These are phyloP conservation scores for Phytophthora ohioensis DNA, from an alignment of 352 stramenopile species.

Conservation along the genomic window DNA sequence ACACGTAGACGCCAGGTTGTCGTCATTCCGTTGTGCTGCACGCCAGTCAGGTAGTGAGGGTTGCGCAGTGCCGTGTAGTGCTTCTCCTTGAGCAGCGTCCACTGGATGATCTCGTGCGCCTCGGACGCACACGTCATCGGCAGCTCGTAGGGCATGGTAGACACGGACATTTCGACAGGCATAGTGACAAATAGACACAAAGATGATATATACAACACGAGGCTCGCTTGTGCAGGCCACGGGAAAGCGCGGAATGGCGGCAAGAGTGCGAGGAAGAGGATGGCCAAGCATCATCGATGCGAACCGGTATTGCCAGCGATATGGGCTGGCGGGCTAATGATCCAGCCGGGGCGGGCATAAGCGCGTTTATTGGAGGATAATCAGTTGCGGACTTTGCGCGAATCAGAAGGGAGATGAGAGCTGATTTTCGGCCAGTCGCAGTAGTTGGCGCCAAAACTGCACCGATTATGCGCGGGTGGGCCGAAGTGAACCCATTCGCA, in stretches of 20 bases:
- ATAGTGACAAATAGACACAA: conserved; percentile 18
- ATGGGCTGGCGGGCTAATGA: conserved; percentile 27
- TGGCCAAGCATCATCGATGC: conserved; percentile 29
- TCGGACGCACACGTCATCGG: conserved; percentile 28
- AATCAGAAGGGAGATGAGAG: neutral
- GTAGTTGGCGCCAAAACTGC: neutral
- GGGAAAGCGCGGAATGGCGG: conserved; percentile 50
- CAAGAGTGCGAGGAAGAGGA: conserved; percentile 28
- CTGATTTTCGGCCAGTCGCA: conserved; percentile 22
- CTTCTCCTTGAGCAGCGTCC: conserved; percentile 51
- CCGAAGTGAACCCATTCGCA: conserved; percentile 38
- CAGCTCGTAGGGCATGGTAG: conserved; percentile 40
- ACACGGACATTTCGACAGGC: conserved; percentile 25
- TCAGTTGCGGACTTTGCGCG: neutral
- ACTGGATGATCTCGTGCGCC: conserved; percentile 48
- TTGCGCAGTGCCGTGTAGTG: conserved; percentile 41
- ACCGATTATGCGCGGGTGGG: conserved; percentile 21
- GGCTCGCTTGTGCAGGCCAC: conserved; percentile 32
- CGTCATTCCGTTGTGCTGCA: conserved; percentile 74
- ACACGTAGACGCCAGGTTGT: conserved; percentile 72
- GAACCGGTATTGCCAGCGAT: conserved; percentile 33
- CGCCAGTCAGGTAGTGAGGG: conserved; percentile 49
- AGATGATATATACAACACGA: conserved; percentile 32
- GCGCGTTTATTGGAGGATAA: conserved; percentile 23
- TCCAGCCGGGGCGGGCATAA: conserved; percentile 9